Percentiles rank a stretch among this genome's conserved stretches.
phyloP scores from a whole-genome alignment of 2,329 filamentous ascomycete genomes.

The Verticillium albo-atrum region DNA sequence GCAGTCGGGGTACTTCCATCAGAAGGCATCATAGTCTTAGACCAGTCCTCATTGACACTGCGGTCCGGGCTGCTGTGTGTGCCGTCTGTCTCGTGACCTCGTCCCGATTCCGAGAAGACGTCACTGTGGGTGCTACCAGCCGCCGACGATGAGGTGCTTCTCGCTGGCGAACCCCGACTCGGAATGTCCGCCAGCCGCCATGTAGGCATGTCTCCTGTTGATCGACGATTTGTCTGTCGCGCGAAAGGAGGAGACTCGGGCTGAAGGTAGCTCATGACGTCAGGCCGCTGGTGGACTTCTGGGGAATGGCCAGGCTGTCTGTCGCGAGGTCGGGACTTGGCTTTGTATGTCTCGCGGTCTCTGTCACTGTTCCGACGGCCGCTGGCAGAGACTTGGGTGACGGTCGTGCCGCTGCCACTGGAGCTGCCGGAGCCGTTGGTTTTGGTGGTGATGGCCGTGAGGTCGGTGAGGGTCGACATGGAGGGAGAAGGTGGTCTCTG shows the following conservation, averaged over 20 bases:
- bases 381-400: slow-evolving; percentile 27
- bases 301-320: slow-evolving; percentile 7
- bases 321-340: slow-evolving; percentile 14
- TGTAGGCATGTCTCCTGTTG: neutral
- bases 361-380: slow-evolving; percentile 1
- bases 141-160: slow-evolving; percentile 35
- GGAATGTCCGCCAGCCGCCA: slow-evolving; percentile 18
- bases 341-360: slow-evolving; percentile 6
- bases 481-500: slow-evolving; percentile 21
- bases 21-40: neutral
- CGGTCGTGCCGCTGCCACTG: slow-evolving; percentile 35
- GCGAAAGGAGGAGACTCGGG: slow-evolving; percentile 48
- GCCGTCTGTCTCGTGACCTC: slow-evolving; percentile 36
- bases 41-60: slow-evolving; percentile 24
- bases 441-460: slow-evolving; percentile 18
- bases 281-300: slow-evolving; percentile 14
- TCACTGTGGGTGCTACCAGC: slow-evolving; percentile 51
- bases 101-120: slow-evolving; percentile 26
- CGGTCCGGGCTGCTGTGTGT: slow-evolving; percentile 38
- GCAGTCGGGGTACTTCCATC: slow-evolving; percentile 9
- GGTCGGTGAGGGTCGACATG: slow-evolving; percentile 22
- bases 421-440: slow-evolving; percentile 31
- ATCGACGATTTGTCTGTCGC: slow-evolving; percentile 24
- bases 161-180: slow-evolving; percentile 18
- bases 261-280: slow-evolving; percentile 52